Evolutionary conservation across 163 green algal species (phyloP).

Genomic region (Scenedesmus sp.): DNA sequence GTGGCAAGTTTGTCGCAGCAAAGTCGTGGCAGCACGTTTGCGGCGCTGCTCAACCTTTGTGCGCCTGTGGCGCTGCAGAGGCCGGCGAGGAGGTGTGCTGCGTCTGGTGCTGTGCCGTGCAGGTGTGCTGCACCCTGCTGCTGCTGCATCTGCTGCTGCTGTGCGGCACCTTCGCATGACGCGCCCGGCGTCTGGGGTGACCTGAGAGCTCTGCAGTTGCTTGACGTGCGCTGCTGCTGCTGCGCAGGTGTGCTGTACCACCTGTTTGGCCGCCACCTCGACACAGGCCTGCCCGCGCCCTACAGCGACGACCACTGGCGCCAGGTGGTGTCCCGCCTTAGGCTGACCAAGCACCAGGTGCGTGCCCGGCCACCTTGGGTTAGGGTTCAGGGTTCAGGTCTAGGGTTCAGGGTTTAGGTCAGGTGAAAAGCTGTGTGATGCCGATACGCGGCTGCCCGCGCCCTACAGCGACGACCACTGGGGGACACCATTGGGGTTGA

Average conservation of each 20-base stretch:
- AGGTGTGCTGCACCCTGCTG: conserved; percentile 17
- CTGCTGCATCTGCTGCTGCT: background rate
- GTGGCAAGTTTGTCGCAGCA: no score
- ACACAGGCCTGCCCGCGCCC: conserved; percentile 21
- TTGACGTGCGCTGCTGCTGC: background rate
- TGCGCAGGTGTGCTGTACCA: conserved; percentile 21
- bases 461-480: background rate
- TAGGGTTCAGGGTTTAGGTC: no score
- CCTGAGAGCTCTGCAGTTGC: no score
- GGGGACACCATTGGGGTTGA: background rate
- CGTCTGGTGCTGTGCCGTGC: background rate
- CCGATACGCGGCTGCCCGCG: no score
- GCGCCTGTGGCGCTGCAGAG: no score
- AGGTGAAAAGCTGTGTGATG: no score
- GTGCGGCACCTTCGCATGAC: no score
- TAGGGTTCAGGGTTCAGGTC: background rate
- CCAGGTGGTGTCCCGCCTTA: conserved; percentile 12
- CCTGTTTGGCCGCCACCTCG: conserved; percentile 22
- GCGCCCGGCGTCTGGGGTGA: no score
- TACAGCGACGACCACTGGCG: conserved; percentile 50
- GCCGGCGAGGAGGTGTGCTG: background rate
- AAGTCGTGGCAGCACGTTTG: no score
- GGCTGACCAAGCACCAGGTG: conserved; percentile 46
- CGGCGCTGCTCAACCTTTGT: no score
- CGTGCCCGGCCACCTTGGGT: background rate